These are phyloP conservation scores for Colletotrichum brevisporum DNA, from an alignment of 2,329 filamentous ascomycete species.

Conservation along the genomic window DNA sequence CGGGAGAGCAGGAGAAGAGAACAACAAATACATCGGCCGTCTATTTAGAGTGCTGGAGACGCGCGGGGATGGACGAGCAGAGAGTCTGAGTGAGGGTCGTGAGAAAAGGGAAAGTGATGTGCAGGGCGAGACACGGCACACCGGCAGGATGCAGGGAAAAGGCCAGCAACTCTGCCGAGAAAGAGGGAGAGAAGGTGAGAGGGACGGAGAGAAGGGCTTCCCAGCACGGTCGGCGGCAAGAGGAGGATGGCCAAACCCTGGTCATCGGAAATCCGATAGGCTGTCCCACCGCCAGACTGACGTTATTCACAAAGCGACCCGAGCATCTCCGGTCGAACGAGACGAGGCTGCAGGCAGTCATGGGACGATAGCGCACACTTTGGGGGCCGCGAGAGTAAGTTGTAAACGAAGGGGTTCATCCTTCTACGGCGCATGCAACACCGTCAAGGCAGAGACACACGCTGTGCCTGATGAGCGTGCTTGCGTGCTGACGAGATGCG, in stretches of 20 bases:
- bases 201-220: no score
- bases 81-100: not conserved
- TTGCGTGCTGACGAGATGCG: conserved; percentile 11
- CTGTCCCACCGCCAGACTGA: conserved; percentile 23
- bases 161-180: not conserved
- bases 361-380: not conserved
- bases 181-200: not conserved
- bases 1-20: not conserved
- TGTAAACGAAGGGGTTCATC: not conserved
- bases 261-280: not conserved
- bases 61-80: not conserved
- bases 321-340: conserved; percentile 2
- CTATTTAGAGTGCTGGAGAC: conserved; percentile 26
- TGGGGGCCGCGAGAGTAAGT: not conserved
- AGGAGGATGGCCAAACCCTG: not conserved
- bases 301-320: conserved; percentile 10
- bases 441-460: not conserved
- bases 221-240: not conserved
- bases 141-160: conserved; percentile 24
- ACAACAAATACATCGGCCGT: conserved; percentile 4
- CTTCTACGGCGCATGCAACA: not conserved
- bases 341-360: not conserved
- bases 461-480: conserved; percentile 30
- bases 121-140: conserved; percentile 4
- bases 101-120: no score